Evolutionary conservation across 768 basidiomycete species (phyloP).

Genomic region (Suillus cothurnatus): DNA sequence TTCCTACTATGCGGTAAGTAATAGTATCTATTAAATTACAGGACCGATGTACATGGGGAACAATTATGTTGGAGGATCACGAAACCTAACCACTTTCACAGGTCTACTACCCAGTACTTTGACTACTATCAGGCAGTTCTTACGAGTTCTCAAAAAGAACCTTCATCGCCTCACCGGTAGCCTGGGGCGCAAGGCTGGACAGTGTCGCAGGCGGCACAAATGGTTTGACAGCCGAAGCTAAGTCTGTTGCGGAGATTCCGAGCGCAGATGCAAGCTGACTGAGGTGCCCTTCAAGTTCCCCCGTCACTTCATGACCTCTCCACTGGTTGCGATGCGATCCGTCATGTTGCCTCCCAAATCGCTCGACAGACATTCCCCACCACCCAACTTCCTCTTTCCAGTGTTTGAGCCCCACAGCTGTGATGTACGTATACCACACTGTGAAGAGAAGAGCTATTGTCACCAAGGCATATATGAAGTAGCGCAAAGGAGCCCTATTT

Average conservation of each 20-base stretch:
- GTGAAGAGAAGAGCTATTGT: conserved; percentile 43
- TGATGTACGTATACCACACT: conserved; percentile 54
- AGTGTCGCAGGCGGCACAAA: conserved; percentile 63
- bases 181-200: conserved; percentile 49
- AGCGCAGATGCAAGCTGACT: conserved; percentile 62
- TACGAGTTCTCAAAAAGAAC: conserved; percentile 27
- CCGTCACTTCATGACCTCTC: conserved; percentile 2
- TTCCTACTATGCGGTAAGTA: neutral
- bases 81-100: conserved; percentile 50
- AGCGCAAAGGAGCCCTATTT: conserved; percentile 19
- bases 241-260: conserved; percentile 59
- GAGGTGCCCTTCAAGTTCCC: conserved; percentile 55
- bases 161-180: conserved; percentile 48
- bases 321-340: conserved; percentile 11
- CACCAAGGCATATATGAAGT: conserved; percentile 53
- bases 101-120: too few relatives aligned
- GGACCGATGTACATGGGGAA: neutral
- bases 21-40: neutral
- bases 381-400: conserved; percentile 54
- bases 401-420: conserved; percentile 47
- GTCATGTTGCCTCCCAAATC: conserved; percentile 14
- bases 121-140: neutral
- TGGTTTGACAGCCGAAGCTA: conserved; percentile 64
- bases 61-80: conserved; percentile 34
- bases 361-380: conserved; percentile 41